Percentiles rank a stretch among this genome's conserved stretches.
Conservation (phyloP, 768 basidiomycete genomes). For the Tulasnella sp. region DNA sequence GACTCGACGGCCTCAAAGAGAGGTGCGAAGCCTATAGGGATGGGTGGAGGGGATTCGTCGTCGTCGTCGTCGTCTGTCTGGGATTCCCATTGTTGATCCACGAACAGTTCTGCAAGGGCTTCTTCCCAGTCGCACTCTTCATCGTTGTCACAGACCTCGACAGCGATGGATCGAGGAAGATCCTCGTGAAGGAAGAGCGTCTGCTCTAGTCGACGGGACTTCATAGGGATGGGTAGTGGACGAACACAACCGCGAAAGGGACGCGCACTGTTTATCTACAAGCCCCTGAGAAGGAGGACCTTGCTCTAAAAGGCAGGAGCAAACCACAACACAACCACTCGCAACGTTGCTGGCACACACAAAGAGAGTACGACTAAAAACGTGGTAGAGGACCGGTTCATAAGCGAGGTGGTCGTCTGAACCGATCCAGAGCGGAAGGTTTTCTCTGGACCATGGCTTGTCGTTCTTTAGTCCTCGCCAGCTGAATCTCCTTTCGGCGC, state of each 20-base stretch:
- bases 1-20: not conserved
- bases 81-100: not conserved
- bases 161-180: not conserved
- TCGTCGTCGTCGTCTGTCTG: not conserved
- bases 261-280: not conserved
- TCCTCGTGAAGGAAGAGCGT: not conserved
- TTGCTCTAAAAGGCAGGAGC: not conserved
- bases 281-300: not conserved
- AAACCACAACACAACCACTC: not conserved
- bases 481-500: slow-evolving; percentile 37
- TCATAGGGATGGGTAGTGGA: not conserved
- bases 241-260: not conserved
- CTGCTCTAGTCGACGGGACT: not conserved
- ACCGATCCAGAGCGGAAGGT: slow-evolving; percentile 40
- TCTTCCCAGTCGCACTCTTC: slow-evolving; percentile 4
- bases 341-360: not conserved
- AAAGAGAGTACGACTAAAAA: not conserved
- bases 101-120: not conserved
- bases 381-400: not conserved
- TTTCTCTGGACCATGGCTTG: not conserved
- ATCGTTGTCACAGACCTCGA: not conserved
- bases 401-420: slow-evolving; percentile 27
- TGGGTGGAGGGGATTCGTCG: not conserved
- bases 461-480: slow-evolving; percentile 30
- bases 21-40: slow-evolving; percentile 17